phyloP scores from a whole-genome alignment of 257 asterid genomes.

The Anisodus tanguticus region DNA sequence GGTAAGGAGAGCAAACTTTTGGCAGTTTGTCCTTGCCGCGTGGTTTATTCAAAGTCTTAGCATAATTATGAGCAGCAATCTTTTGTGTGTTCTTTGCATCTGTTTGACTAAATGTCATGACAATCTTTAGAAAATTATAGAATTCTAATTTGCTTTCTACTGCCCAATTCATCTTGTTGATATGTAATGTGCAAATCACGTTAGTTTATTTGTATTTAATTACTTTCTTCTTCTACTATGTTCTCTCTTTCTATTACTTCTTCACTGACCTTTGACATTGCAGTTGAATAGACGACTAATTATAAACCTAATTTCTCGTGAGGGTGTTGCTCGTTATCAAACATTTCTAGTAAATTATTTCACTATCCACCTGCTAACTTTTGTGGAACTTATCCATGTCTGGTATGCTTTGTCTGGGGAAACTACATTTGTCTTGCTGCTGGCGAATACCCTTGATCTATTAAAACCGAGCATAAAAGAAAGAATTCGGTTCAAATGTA shows the following conservation, averaged over 20 bases:
- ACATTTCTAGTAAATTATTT: not conserved
- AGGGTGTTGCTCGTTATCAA: not conserved
- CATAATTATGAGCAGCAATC: not conserved
- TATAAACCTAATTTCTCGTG: not conserved
- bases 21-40: conserved; percentile 4
- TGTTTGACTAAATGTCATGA: not conserved
- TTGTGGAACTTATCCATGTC: not conserved
- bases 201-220: not conserved
- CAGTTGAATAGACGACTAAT: not conserved
- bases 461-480: not conserved
- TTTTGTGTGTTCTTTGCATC: not conserved
- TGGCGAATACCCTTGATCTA: conserved; percentile 14
- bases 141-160: not conserved
- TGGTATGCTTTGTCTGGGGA: not conserved
- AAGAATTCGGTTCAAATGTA: too few relatives aligned
- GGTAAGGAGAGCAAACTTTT: conserved; percentile 47
- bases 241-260: not conserved
- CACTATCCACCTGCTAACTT: not conserved
- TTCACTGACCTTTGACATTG: not conserved
- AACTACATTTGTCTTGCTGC: not conserved
- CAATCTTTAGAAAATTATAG: not conserved
- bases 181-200: conserved; percentile 14
- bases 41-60: conserved; percentile 6
- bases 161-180: not conserved
- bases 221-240: not conserved